Evolutionary conservation across 352 stramenopile species (phyloP).

Genomic region (Pythium aphanidermatum): DNA sequence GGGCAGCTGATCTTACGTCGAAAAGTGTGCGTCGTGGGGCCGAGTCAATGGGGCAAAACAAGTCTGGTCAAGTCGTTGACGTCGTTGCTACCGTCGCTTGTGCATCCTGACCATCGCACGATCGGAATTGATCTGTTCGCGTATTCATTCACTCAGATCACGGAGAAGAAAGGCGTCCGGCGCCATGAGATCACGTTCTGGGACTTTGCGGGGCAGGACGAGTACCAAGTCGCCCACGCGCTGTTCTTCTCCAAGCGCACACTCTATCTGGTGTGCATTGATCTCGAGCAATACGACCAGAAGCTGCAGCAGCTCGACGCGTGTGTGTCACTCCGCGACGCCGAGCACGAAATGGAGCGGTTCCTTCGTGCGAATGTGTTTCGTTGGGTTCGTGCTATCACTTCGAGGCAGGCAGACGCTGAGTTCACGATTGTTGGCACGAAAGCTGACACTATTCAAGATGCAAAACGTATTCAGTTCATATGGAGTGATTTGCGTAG

Average conservation of each 20-base stretch:
- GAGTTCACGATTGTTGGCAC: constrained; percentile 21
- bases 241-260: constrained; percentile 20
- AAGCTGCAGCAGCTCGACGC: neutral
- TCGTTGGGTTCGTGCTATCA: constrained; percentile 15
- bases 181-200: constrained; percentile 1
- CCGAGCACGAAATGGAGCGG: constrained; percentile 4
- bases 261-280: constrained; percentile 13
- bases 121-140: constrained; percentile 24
- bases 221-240: constrained; percentile 10
- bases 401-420: constrained; percentile 11
- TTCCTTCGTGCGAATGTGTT: constrained; percentile 13
- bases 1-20: constrained; percentile 11
- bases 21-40: constrained; percentile 28
- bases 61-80: constrained; percentile 29
- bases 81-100: constrained; percentile 1
- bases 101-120: constrained; percentile 12
- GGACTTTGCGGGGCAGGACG: constrained; percentile 6
- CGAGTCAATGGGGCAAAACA: constrained; percentile 28
- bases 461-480: neutral
- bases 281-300: constrained; percentile 4
- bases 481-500: constrained; percentile 5
- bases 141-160: constrained; percentile 9
- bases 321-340: neutral
- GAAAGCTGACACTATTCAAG: constrained; percentile 14
- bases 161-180: neutral